Evolutionary conservation across 2,329 filamentous ascomycete species (phyloP).

Genomic region (Cyanodermella asteris): DNA sequence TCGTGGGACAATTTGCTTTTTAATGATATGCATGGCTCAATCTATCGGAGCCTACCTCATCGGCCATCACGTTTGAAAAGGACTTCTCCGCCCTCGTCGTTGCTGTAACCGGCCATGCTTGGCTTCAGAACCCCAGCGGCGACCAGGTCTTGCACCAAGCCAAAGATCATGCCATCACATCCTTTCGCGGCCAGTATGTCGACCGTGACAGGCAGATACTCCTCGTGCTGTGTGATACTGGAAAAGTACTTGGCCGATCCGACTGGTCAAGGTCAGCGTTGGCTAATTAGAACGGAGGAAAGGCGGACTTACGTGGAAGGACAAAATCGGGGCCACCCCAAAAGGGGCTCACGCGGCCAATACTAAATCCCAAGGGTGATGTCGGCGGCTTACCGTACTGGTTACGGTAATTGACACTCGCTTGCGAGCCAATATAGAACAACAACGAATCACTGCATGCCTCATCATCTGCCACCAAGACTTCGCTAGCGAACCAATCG

Average conservation of each 20-base stretch:
- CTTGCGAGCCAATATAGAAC: slow-evolving; percentile 5
- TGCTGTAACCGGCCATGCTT: slow-evolving; percentile 11
- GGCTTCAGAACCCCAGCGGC: slow-evolving; percentile 11
- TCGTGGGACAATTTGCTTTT: too few species aligned
- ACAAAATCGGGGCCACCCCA: slow-evolving; percentile 12
- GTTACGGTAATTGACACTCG: slow-evolving; percentile 5
- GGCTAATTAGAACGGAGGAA: background rate
- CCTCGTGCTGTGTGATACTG: slow-evolving; percentile 10
- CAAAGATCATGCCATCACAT: slow-evolving; percentile 14
- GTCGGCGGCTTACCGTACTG: slow-evolving; percentile 5
- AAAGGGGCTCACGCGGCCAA: slow-evolving; percentile 9
- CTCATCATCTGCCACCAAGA: slow-evolving; percentile 2
- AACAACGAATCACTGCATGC: slow-evolving; percentile 6
- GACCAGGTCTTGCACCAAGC: slow-evolving; percentile 11
- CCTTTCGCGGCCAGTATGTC: slow-evolving; percentile 13
- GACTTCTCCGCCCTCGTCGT: too few species aligned
- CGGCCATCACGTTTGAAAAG: too few species aligned
- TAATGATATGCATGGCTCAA: too few species aligned
- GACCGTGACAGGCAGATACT: slow-evolving; percentile 15
- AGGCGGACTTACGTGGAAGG: slow-evolving; percentile 7
- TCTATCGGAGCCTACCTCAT: too few species aligned
- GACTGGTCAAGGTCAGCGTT: slow-evolving; percentile 5
- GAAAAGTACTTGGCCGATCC: slow-evolving; percentile 11
- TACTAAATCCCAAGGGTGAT: slow-evolving; percentile 9
- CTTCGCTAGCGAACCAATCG: slow-evolving; percentile 4